Base-by-base conservation (phyloP, 768 basidiomycete genomes). In the Royoungia palumana region DNA sequence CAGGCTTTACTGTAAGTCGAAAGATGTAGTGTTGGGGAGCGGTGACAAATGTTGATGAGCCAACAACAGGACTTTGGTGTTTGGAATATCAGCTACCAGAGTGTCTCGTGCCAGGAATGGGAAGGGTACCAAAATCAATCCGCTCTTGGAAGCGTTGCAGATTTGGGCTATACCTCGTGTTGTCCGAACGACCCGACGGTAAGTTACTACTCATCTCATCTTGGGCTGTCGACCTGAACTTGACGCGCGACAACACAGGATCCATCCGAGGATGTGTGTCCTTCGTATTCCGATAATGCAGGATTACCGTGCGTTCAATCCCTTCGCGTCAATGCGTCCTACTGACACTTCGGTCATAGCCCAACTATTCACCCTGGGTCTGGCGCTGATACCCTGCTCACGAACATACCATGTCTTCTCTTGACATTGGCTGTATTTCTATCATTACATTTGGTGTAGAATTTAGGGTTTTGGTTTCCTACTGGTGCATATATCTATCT, bases 71-170 rank as follows among this genome's bases (percentile, higher is more conserved):
- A 91, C 60, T 92, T 91, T 71, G 88, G 90, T 42, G 81, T 91
- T 17, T 93, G 90, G 89, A 89, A 90, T 58, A 72, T 89, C 58
- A 82, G 75, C 16, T 91, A 91, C 62, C 67, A 81, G 56, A 72
- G 69, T 24, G 80, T 90, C 10, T 67, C 81, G 25, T 92, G 89
- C 59, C 47, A 76, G 2, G 64, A 77, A 44, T 92, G 89, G 90
- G 66, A 72, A 30, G 90, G 90, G 9, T 75, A 70, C 42, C 73
- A 69, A 17, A 70, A 83, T 49, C 61, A 75, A 14, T 70, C 79
- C 13, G 86, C 87, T 13, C 69, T 91, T 34, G 89, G 89, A 19
- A 86, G 81, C 48, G 83, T 87, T 16, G 60, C 75, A 19, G 69
- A 71, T 50, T 65, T 86, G 27, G 86, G 75, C 11, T 70, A 72